Evolutionary conservation across 2,329 filamentous ascomycete genomes (phyloP).

Genomic region (Pseudopyricularia cyperi): DNA sequence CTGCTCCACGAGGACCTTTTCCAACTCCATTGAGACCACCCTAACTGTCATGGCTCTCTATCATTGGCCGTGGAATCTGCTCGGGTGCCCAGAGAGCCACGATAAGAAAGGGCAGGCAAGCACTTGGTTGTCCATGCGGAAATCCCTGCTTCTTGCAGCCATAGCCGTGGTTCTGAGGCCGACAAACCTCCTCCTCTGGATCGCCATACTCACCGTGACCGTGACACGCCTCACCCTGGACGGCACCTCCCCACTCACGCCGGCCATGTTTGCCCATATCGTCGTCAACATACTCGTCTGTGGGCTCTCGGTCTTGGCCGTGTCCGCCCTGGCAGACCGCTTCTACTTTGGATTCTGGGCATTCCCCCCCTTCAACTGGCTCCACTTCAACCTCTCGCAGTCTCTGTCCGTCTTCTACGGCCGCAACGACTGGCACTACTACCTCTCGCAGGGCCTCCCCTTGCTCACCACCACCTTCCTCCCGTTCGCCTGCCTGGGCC

Average conservation of each 20-base stretch:
- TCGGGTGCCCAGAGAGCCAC: conserved; percentile 20
- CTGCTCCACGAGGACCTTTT: conserved; percentile 83
- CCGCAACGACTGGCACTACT: conserved; percentile 83
- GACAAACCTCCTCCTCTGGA: conserved; percentile 82
- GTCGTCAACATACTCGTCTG: conserved; percentile 53
- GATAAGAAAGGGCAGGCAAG: background rate
- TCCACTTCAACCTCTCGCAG: conserved; percentile 83
- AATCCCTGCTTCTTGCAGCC: conserved; percentile 63
- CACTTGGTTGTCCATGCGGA: conserved; percentile 23
- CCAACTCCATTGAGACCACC: conserved; percentile 86
- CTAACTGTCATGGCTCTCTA: conserved; percentile 69
- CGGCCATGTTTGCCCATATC: conserved; percentile 36
- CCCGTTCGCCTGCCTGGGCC: conserved; percentile 57
- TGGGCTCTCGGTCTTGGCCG: conserved; percentile 42
- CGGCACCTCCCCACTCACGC: conserved; percentile 25
- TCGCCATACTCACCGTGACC: conserved; percentile 39
- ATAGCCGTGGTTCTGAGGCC: conserved; percentile 76
- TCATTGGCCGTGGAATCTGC: conserved; percentile 76
- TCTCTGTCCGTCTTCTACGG: conserved; percentile 89
- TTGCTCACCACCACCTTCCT: conserved; percentile 73
- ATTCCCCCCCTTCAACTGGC: conserved; percentile 74
- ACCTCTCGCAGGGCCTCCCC: conserved; percentile 78
- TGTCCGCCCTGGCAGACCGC: conserved; percentile 58
- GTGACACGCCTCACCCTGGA: conserved; percentile 28
- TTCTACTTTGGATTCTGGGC: conserved; percentile 77